Conservation (phyloP, 2,329 filamentous ascomycete species). For the Penicillium sp. region DNA sequence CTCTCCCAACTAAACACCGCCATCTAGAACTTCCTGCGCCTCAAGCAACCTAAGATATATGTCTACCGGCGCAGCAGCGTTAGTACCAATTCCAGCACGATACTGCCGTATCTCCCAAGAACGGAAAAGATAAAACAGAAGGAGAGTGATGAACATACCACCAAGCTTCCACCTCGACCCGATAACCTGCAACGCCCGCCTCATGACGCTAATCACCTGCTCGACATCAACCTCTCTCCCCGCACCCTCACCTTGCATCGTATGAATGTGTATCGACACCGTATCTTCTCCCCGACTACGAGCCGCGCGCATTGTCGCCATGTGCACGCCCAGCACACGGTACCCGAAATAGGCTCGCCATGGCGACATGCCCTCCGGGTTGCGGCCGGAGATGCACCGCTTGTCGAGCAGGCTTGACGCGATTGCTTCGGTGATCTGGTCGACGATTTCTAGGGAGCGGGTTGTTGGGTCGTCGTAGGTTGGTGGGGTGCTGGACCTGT, state of each 20-base stretch:
- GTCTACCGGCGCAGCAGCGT: background rate
- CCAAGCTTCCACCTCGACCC: background rate
- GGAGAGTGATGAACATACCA: background rate
- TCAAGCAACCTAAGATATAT: slow-evolving; percentile 1
- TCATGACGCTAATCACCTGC: background rate
- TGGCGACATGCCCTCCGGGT: background rate
- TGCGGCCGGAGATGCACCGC: background rate
- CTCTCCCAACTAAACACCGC: background rate
- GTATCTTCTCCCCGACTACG: background rate
- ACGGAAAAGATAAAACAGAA: background rate
- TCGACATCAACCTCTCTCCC: background rate
- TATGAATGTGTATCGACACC: no score
- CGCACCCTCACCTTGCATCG: no score
- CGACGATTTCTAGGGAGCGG: background rate
- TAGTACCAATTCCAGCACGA: background rate
- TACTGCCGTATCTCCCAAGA: no score
- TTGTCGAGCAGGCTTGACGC: background rate
- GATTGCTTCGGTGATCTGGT: background rate
- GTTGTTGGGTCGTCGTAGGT: background rate
- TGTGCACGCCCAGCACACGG: background rate
- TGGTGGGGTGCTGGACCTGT: background rate
- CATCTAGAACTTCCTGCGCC: background rate
- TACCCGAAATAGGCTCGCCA: slow-evolving; percentile 1
- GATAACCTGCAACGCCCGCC: background rate
- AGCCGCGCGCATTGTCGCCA: background rate